phyloP scores from a whole-genome alignment of 352 stramenopile genomes.

The Pythium utonaiense region DNA sequence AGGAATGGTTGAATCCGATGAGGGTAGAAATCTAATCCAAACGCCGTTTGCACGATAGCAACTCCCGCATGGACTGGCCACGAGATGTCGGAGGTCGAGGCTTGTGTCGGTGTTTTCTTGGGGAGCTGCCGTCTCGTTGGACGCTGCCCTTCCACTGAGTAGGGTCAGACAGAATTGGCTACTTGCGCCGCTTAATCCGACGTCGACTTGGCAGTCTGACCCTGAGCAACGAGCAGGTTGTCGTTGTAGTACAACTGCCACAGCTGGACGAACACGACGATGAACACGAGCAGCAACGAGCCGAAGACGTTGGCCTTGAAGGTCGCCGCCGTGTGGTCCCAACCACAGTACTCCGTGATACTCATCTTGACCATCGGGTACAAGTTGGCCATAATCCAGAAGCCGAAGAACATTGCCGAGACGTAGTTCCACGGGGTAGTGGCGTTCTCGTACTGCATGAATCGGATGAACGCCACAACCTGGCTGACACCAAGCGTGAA shows the following conservation, averaged over 20 bases:
- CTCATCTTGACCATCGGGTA: conserved; percentile 92
- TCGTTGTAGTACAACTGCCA: conserved; percentile 82
- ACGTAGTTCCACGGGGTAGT: conserved; percentile 89
- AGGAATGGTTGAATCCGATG: conserved; percentile 5
- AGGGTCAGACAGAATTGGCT: not conserved
- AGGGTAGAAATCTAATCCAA: conserved; percentile 18
- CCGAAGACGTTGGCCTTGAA: conserved; percentile 85
- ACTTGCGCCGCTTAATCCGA: not conserved
- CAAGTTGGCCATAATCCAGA: conserved; percentile 84
- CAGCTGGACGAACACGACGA: conserved; percentile 86
- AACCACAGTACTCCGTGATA: conserved; percentile 87
- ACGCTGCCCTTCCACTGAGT: not conserved
- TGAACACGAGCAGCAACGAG: conserved; percentile 75
- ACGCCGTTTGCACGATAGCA: not conserved
- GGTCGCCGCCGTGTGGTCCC: conserved; percentile 81
- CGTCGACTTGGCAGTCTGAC: conserved; percentile 19
- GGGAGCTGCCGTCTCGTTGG: not conserved
- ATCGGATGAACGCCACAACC: conserved; percentile 74
- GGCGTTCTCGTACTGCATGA: conserved; percentile 89
- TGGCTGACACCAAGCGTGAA: conserved; percentile 79
- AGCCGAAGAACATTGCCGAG: conserved; percentile 85
- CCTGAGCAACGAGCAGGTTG: conserved; percentile 68
- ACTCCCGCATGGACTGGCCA: not conserved
- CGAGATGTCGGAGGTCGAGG: not conserved
- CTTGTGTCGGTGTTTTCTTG: not conserved